Conservation (phyloP, 108 stramenopile species). For the Stephanodiscus triporus region DNA sequence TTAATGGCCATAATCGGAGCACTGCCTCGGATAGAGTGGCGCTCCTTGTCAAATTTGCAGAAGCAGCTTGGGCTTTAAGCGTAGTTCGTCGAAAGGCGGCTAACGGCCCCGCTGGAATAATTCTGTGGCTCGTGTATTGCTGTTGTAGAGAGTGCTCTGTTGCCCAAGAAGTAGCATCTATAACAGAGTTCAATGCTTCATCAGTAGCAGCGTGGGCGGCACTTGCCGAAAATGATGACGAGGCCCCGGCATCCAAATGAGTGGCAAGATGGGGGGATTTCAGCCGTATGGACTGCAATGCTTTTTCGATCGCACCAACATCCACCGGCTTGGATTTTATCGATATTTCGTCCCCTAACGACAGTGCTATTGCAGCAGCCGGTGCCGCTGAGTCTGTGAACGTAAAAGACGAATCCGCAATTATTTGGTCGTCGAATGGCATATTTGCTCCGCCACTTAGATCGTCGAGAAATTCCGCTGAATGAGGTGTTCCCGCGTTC, state of each 20-base stretch:
- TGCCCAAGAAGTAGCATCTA: slow-evolving; percentile 25
- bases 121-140: slow-evolving; percentile 28
- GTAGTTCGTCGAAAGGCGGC: slow-evolving; percentile 58
- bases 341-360: no score
- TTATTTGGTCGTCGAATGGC: neutral
- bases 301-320: slow-evolving; percentile 34
- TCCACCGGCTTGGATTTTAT: slow-evolving; percentile 13
- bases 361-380: neutral
- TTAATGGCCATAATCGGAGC: slow-evolving; percentile 53
- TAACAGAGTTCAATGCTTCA: slow-evolving; percentile 16
- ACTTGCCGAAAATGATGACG: slow-evolving; percentile 22
- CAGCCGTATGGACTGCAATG: slow-evolving; percentile 46
- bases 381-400: neutral
- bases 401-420: neutral
- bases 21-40: slow-evolving; percentile 83
- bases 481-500: neutral
- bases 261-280: slow-evolving; percentile 47
- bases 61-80: slow-evolving; percentile 65
- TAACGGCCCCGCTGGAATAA: slow-evolving; percentile 58
- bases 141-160: slow-evolving; percentile 15
- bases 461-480: neutral
- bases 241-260: slow-evolving; percentile 41
- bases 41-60: slow-evolving; percentile 65
- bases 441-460: neutral
- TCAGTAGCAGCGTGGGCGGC: slow-evolving; percentile 19